phyloP scores from a whole-genome alignment of 192 early-diverging fungal species.

The Geranomyces variabilis region DNA sequence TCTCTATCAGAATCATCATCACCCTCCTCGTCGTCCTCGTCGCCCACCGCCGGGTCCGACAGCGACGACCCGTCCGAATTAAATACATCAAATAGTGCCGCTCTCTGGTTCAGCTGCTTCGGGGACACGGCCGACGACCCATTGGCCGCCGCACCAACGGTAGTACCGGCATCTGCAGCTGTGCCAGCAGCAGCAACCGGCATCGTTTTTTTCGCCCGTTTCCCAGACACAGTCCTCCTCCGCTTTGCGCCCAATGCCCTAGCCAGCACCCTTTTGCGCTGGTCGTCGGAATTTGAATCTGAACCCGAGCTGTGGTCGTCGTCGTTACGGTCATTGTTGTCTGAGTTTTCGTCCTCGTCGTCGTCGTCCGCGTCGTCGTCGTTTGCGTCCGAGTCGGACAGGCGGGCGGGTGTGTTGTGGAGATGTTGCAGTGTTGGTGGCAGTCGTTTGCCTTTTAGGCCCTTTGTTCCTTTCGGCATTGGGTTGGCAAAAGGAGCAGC shows the following conservation, averaged over 20 bases:
- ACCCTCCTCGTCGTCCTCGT: background rate
- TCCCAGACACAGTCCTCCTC: background rate
- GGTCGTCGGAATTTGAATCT: conserved; percentile 17
- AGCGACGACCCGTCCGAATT: conserved; percentile 12
- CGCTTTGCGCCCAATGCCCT: conserved; percentile 7
- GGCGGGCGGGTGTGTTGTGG: no score
- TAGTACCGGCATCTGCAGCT: background rate
- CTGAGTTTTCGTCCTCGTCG: conserved; percentile 1
- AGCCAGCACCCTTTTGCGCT: conserved; percentile 9
- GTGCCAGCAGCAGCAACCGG: background rate
- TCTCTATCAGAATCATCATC: background rate
- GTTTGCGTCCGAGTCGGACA: background rate
- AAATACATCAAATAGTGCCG: background rate
- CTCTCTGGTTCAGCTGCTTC: no score
- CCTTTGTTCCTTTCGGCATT: no score
- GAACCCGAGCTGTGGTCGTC: background rate
- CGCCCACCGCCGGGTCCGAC: background rate
- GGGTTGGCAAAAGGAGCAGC: no score
- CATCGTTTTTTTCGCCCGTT: background rate
- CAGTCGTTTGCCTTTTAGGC: no score
- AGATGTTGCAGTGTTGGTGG: no score
- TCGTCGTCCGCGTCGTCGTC: conserved; percentile 6
- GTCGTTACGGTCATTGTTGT: no score
- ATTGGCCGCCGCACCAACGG: no score
- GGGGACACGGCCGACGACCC: no score